phyloP scores from a whole-genome alignment of 1,284 basidiomycete species.

The Cryptococcus sp. region DNA sequence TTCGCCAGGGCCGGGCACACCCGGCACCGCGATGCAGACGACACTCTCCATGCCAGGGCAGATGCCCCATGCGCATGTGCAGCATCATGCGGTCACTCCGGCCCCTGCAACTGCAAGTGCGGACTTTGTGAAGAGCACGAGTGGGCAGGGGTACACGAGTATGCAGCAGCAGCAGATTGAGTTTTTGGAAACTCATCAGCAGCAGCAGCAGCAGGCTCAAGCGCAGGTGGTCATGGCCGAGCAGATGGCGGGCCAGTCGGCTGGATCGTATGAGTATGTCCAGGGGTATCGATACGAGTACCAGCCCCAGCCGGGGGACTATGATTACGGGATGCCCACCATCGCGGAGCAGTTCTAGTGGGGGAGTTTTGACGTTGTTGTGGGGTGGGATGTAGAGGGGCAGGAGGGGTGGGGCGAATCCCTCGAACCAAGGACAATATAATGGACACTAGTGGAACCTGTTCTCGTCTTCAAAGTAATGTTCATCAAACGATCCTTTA shows the following conservation, averaged over 20 bases:
- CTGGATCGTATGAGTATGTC: not conserved
- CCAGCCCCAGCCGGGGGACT: not conserved
- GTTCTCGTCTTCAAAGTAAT: no score
- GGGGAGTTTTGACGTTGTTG: not conserved
- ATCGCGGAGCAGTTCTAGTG: not conserved
- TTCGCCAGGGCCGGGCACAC: no score
- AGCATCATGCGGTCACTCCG: no score
- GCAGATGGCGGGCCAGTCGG: no score
- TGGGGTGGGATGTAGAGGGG: no score
- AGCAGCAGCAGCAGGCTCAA: constrained; percentile 14
- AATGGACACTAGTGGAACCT: no score
- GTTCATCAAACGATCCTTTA: not conserved
- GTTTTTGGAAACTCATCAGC: constrained; percentile 21
- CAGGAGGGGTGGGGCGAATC: no score
- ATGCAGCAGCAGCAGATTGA: constrained; percentile 40
- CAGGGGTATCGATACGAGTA: not conserved
- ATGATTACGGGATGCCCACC: constrained; percentile 2
- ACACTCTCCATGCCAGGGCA: no score
- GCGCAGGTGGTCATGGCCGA: not conserved
- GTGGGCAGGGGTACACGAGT: constrained; percentile 15
- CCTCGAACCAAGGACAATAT: no score
- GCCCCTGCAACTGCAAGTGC: not conserved
- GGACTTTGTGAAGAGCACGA: not conserved
- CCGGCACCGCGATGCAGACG: no score
- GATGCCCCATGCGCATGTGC: no score